A percentile compares a stretch with the other conserved stretches of the same genome.
Conservation (phyloP, 495 filamentous ascomycete genomes). For the Neurospora sublineolata region DNA sequence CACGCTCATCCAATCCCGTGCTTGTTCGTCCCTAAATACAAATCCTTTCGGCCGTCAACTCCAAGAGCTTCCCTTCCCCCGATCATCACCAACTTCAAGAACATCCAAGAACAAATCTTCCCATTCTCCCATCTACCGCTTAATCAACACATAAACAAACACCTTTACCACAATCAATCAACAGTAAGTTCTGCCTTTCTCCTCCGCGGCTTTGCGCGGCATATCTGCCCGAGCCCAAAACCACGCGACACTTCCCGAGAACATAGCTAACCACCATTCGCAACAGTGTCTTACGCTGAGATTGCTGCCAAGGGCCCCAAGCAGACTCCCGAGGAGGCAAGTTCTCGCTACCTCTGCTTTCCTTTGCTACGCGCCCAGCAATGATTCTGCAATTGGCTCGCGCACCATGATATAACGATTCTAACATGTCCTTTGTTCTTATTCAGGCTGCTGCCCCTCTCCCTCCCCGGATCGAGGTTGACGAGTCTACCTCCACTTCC, state of each 20-base stretch:
- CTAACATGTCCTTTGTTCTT: background rate
- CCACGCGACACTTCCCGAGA: background rate
- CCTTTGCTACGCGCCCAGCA: background rate
- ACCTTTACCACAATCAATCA: background rate
- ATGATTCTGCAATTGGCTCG: background rate
- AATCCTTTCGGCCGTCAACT: background rate
- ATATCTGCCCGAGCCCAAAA: background rate
- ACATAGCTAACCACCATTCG: background rate
- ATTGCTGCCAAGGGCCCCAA: conserved; percentile 61
- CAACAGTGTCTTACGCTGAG: conserved; percentile 65
- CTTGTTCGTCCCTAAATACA: background rate
- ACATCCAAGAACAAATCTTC: background rate
- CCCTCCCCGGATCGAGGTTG: conserved; percentile 48
- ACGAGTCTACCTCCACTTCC: conserved; percentile 42
- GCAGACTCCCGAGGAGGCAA: conserved; percentile 60
- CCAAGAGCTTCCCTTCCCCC: background rate
- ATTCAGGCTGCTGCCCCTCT: conserved; percentile 50
- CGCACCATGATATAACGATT: background rate
- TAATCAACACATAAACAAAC: background rate
- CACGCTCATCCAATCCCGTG: background rate
- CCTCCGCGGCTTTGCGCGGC: background rate
- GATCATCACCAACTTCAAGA: background rate
- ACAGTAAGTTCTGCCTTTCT: background rate
- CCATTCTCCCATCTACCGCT: background rate
- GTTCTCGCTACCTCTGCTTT: conserved; percentile 2